These are phyloP conservation scores for Saturnispora bothae DNA, from an alignment of 805 yeast genomes.

Conservation along the genomic window DNA sequence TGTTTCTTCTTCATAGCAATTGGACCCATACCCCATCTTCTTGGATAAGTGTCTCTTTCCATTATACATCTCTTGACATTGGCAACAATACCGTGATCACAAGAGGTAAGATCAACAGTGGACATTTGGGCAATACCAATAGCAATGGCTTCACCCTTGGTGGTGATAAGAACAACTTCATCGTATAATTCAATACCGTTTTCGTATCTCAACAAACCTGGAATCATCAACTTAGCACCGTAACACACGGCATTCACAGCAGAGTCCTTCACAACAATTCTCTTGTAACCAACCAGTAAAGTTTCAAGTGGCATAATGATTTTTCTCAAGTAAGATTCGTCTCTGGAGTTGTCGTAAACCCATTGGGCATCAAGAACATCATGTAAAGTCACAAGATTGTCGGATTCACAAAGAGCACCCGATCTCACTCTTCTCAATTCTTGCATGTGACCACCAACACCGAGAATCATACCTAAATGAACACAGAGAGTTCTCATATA, in stretches of 20 bases:
- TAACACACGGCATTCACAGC: slow-evolving; percentile 98
- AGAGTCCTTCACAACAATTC: slow-evolving; percentile 83
- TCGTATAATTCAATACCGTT: slow-evolving; percentile 95
- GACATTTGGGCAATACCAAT: slow-evolving; percentile 98
- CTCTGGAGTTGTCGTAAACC: slow-evolving; percentile 94
- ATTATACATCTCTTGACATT: slow-evolving; percentile 98
- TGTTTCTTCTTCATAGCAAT: slow-evolving; percentile 98
- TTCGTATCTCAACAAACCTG: slow-evolving; percentile 95
- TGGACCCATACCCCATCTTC: slow-evolving; percentile 99
- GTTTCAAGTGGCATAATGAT: slow-evolving; percentile 93
- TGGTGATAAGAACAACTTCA: slow-evolving; percentile 95
- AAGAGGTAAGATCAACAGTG: slow-evolving; percentile 88
- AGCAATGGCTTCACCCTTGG: slow-evolving; percentile 99
- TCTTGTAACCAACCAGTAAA: slow-evolving; percentile 86
- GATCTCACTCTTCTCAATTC: slow-evolving; percentile 98
- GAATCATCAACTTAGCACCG: slow-evolving; percentile 98
- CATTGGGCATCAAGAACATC: slow-evolving; percentile 98
- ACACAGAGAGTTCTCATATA: slow-evolving; percentile 99
- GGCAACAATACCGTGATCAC: slow-evolving; percentile 98
- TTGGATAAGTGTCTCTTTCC: slow-evolving; percentile 99
- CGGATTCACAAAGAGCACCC: slow-evolving; percentile 87
- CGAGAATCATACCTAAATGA: slow-evolving; percentile 94
- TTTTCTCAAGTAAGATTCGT: slow-evolving; percentile 89
- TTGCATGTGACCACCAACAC: slow-evolving; percentile 99
- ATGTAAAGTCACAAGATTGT: slow-evolving; percentile 88